Evolutionary conservation across 805 yeast species (phyloP), one percentile per base, ranked within the genome.

Genomic region (Candida endomychidarum): DNA sequence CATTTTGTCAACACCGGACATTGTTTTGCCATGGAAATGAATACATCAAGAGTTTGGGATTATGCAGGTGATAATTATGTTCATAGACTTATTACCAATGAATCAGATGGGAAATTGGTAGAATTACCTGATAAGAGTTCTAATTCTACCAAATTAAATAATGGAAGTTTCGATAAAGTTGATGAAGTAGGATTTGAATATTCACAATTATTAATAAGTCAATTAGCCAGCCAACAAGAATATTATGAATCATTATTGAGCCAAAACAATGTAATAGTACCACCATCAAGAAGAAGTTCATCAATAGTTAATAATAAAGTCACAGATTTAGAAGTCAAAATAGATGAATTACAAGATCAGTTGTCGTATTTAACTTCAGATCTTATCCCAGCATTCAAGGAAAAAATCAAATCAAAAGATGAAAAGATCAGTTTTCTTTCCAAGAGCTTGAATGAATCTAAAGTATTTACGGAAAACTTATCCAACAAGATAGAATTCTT

Each of bases 51-150:
- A 28, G 96, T 89, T 1, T 89, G 97, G 97, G 96, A 89, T 58
- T 89, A 89, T 57, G 89, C 90, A 0, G 90, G 90, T 2, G 97
- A 89, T 56, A 81, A 80, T 48, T 89, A 89, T 58, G 96, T 89
- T 8, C 97, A 89, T 59, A 61, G 97, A 36, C 63, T 89, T 30
- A 75, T 89, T 3, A 87, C 89, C 45, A 88, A 86, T 59, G 90
- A 86, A 57, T 72, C 83, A 0, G 96, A 89, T 57, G 97, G 97
- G 0, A 90, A 90, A 51, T 61, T 90, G 22, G 96, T 89, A 2
- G 97, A 89, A 57, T 67, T 88, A 10, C 70, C 74, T 0, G 72
- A 66, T 19, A 70, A 68, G 37, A 38, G 34, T 8, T 27, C 37
- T 5, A 46, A 36, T 22, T 36, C 44, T 8, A 43, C 10, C 9